Percentiles rank a stretch among this genome's conserved stretches.
phyloP scores from a whole-genome alignment of 2,329 filamentous ascomycete species.

The Trichophyton rubrum region DNA sequence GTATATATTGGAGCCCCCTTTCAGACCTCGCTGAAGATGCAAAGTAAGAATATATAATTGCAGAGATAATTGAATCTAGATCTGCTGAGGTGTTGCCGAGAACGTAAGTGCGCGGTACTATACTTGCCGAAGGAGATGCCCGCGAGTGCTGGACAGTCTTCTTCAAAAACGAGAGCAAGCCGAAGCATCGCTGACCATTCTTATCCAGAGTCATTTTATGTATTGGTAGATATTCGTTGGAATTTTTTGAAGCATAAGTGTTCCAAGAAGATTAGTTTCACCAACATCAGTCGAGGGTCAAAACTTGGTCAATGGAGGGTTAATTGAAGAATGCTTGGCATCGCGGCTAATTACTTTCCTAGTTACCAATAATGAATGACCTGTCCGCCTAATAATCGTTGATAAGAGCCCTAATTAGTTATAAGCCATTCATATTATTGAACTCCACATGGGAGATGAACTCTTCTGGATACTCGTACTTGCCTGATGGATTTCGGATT shows the following conservation, averaged over 20 bases:
- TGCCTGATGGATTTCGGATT: too few species aligned
- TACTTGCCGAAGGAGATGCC: constrained; percentile 16
- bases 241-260: neutral
- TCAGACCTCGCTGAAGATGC: constrained; percentile 29
- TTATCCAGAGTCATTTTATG: neutral
- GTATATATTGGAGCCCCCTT: constrained; percentile 36
- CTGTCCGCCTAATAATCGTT: too few species aligned
- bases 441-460: too few species aligned
- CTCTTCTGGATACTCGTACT: too few species aligned
- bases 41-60: constrained; percentile 50
- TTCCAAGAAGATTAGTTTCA: too few species aligned
- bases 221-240: neutral
- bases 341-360: too few species aligned
- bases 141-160: constrained; percentile 22
- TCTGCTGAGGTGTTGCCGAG: constrained; percentile 40
- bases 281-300: too few species aligned
- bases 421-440: neutral
- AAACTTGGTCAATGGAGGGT: too few species aligned
- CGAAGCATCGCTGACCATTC: neutral
- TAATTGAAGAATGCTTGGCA: too few species aligned
- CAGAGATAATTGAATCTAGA: constrained; percentile 51
- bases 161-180: constrained; percentile 28
- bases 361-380: too few species aligned
- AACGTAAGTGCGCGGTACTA: constrained; percentile 25
- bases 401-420: neutral